Evolutionary conservation across 1,284 basidiomycete genomes (phyloP), one percentile per base, ranked within the genome.

Genomic region (Farysia itapuensis): DNA sequence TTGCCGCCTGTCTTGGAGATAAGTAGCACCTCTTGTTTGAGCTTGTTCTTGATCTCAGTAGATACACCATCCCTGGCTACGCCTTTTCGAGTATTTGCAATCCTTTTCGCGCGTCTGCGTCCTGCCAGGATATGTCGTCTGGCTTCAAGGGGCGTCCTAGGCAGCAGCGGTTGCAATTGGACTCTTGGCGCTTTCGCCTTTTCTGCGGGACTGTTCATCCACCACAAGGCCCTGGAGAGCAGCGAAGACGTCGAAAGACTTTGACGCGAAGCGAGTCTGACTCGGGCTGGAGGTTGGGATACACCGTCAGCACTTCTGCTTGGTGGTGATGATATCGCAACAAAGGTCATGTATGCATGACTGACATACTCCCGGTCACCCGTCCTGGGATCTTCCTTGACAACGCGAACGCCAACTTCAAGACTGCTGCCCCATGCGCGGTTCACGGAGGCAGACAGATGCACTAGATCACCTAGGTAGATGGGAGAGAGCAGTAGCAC

Each of bases 301-400:
- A 9, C 36, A 18, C 26, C 15, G 9, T 15, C 18, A 14, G 23
- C 24, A 28, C 12, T 12, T 1, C 45, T 24, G 19, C 14, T 20
- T 1, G 39, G 59, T 24, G 45, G 63, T 36, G 13, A 33, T 20
- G 47, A 41, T 21, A 61, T 38, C 21, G 74, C 74, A 35, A 79
- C 78, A 42, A 78, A 78, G 9, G 77, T 78, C 41, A 78, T 64
- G 49, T 78, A 78, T 4, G 77, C 72, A 41, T 78, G 77, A 39
- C 72, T 75, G 57, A 74, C 77, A 40, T 78, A 78, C 2, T 59
- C 58, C 4, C 67, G 48, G 5, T 39, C 32, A 13, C 75, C 67
- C 1, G 54, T 64, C 16, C 56, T 35, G 8, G 64, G 41, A 16
- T 69, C 61, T 37, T 78, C 77, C 22, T 70, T 65, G 36, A 71